Conservation (phyloP, 2,329 filamentous ascomycete genomes). For the Alternaria consortialis region DNA sequence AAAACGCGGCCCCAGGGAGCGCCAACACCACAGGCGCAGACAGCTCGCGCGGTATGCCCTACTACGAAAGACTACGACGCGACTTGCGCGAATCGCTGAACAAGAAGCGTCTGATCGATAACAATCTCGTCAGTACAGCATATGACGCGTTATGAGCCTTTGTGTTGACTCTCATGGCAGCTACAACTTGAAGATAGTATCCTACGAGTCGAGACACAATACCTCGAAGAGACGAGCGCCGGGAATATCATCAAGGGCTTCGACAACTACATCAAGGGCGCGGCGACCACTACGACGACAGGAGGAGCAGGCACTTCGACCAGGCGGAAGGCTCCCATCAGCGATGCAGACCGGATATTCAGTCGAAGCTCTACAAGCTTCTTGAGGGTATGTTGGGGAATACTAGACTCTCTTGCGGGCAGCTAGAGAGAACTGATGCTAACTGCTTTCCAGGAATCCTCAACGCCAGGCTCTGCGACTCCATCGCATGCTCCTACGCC, state of each 20-base stretch:
- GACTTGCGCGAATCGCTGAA: slow-evolving; percentile 73
- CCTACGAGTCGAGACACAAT: slow-evolving; percentile 81
- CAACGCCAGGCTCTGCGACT: slow-evolving; percentile 49
- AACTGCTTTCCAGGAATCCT: slow-evolving; percentile 48
- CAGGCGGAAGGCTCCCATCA: slow-evolving; percentile 68
- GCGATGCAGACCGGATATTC: slow-evolving; percentile 79
- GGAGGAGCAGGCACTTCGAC: slow-evolving; percentile 54
- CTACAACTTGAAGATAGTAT: slow-evolving; percentile 79
- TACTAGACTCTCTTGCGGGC: background rate
- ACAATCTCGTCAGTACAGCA: slow-evolving; percentile 61
- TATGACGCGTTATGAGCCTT: slow-evolving; percentile 4
- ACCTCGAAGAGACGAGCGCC: slow-evolving; percentile 82
- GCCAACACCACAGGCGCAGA: slow-evolving; percentile 52
- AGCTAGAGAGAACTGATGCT: slow-evolving; percentile 13
- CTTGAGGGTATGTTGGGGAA: slow-evolving; percentile 42
- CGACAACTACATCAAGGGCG: slow-evolving; percentile 96
- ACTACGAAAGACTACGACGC: slow-evolving; percentile 76
- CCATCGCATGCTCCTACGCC: slow-evolving; percentile 60
- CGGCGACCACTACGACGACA: slow-evolving; percentile 66
- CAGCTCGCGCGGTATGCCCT: slow-evolving; percentile 64
- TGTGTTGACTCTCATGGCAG: slow-evolving; percentile 50
- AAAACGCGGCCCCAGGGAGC: slow-evolving; percentile 56
- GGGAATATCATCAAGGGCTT: slow-evolving; percentile 99
- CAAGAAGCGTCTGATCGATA: slow-evolving; percentile 71
- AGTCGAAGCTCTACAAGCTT: slow-evolving; percentile 55